Evolutionary conservation across 352 stramenopile species (phyloP).

Genomic region (Phytophthora colocasiae): DNA sequence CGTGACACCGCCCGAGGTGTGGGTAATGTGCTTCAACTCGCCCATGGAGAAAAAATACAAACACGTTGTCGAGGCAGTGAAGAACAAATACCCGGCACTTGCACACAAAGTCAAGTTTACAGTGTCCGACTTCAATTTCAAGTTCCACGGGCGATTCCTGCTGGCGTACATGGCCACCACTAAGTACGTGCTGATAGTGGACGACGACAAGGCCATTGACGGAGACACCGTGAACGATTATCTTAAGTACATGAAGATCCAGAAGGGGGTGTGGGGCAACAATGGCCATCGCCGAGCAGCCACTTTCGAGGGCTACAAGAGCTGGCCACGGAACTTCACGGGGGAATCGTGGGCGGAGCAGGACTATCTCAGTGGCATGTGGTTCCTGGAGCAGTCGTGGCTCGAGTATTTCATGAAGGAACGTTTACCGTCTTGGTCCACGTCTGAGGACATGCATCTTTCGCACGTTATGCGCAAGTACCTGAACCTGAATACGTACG

Average conservation of each 20-base stretch:
- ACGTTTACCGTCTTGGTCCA: conserved; percentile 55
- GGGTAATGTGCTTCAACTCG: conserved; percentile 74
- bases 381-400: conserved; percentile 69
- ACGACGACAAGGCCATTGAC: conserved; percentile 60
- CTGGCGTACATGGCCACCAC: conserved; percentile 61
- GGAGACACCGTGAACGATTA: conserved; percentile 51
- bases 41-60: conserved; percentile 51
- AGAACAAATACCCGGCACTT: conserved; percentile 27
- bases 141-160: conserved; percentile 62
- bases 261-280: conserved; percentile 61
- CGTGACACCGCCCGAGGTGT: conserved; percentile 52
- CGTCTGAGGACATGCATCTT: conserved; percentile 68
- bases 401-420: conserved; percentile 75
- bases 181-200: conserved; percentile 61
- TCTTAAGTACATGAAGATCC: conserved; percentile 47
- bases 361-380: conserved; percentile 74
- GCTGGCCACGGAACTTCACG: conserved; percentile 51
- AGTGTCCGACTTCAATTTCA: conserved; percentile 57
- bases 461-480: conserved; percentile 74
- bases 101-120: conserved; percentile 48
- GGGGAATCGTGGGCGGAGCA: conserved; percentile 48
- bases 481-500: conserved; percentile 71
- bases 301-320: conserved; percentile 58
- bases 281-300: conserved; percentile 52
- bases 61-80: conserved; percentile 42